Conservation (phyloP, 768 basidiomycete genomes). For the Mycena epipterygia region DNA sequence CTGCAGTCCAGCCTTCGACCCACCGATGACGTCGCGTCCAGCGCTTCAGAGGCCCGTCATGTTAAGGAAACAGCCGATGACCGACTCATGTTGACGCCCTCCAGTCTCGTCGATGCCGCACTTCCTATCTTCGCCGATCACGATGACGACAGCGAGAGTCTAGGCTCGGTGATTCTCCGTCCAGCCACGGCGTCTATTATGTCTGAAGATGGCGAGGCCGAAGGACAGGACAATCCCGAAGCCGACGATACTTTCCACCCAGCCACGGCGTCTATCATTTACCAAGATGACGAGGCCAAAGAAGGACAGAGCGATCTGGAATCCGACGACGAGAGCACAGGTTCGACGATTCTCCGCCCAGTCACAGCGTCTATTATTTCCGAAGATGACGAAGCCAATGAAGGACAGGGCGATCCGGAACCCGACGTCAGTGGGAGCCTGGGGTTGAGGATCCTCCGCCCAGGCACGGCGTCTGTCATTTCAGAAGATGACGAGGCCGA, state of each 20-base stretch:
- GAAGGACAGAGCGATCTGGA: not conserved
- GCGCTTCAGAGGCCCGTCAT: not conserved
- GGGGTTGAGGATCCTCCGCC: not conserved
- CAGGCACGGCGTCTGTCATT: not conserved
- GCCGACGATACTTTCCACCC: no score
- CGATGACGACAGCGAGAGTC: conserved; percentile 18
- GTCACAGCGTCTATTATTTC: no score
- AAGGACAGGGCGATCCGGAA: no score
- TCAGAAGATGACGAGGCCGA: not conserved
- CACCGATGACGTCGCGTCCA: not conserved
- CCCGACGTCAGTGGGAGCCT: conserved; percentile 24
- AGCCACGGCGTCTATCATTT: no score
- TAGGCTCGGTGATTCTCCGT: not conserved
- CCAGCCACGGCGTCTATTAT: not conserved
- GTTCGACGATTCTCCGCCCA: no score
- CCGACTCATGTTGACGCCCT: not conserved
- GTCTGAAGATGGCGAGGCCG: not conserved
- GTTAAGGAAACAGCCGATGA: not conserved
- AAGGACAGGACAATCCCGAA: not conserved
- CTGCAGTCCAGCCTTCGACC: not conserved
- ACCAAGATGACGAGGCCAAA: no score
- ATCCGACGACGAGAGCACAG: no score
- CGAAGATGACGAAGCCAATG: no score
- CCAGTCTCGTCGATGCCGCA: not conserved
- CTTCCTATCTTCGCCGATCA: no score